A percentile compares a stretch with the other conserved stretches of the same genome.
Conservation (phyloP, 2,329 filamentous ascomycete species). For the Hirsutella rhossiliensis region DNA sequence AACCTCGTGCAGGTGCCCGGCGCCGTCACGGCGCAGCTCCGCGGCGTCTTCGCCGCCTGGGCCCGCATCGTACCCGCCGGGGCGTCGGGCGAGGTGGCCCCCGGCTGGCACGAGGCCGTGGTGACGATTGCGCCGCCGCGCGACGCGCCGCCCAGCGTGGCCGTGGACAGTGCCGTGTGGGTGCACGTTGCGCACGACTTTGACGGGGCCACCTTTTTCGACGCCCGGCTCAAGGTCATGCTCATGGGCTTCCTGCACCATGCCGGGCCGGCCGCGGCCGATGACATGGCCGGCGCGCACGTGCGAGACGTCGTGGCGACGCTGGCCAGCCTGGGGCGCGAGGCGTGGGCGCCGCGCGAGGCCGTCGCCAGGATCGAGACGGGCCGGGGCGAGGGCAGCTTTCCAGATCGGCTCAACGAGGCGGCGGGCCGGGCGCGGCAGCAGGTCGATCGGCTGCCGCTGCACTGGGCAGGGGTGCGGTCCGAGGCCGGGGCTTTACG, state of each 20-base stretch:
- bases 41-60: constrained; percentile 57
- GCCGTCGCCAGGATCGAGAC: constrained; percentile 25
- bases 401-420: constrained; percentile 33
- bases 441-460: constrained; percentile 43
- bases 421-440: constrained; percentile 37
- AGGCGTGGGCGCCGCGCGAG: constrained; percentile 30
- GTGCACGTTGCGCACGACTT: constrained; percentile 44
- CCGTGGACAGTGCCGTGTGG: constrained; percentile 35
- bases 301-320: constrained; percentile 28
- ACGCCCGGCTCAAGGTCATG: constrained; percentile 35
- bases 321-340: constrained; percentile 32
- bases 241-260: constrained; percentile 48
- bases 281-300: constrained; percentile 17
- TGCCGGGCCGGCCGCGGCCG: constrained; percentile 7
- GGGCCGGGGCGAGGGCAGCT: constrained; percentile 26
- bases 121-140: constrained; percentile 42
- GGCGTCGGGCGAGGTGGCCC: constrained; percentile 17
- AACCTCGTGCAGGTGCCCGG: constrained; percentile 40
- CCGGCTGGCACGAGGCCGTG: constrained; percentile 46
- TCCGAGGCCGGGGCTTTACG: constrained; percentile 31
- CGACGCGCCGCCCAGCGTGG: constrained; percentile 30
- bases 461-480: constrained; percentile 47
- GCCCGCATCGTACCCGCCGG: constrained; percentile 25
- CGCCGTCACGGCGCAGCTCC: constrained; percentile 38
- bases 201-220: constrained; percentile 26